Conservation (phyloP, 2,329 filamentous ascomycete species). For the Albifimbria verrucaria region DNA sequence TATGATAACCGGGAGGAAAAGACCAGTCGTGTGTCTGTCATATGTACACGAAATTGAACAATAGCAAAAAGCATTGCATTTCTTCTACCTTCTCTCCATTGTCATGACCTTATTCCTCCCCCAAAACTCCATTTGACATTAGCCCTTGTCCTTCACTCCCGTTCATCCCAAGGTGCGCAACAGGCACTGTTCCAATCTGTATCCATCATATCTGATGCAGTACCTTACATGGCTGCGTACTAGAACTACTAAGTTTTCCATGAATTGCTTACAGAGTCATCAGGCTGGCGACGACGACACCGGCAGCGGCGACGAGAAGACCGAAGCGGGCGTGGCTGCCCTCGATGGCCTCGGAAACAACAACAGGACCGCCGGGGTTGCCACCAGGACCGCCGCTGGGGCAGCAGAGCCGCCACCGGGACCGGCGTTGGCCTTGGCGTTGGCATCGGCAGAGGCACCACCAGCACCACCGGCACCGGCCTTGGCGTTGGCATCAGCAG, state of each 20-base stretch:
- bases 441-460: background rate
- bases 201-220: too few species aligned
- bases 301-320: slow-evolving; percentile 22
- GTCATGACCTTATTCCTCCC: background rate
- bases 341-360: slow-evolving; percentile 13
- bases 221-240: too few species aligned
- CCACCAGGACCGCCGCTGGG: background rate
- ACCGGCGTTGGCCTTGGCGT: background rate
- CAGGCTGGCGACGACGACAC: slow-evolving; percentile 20
- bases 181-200: too few species aligned
- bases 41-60: background rate
- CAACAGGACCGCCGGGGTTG: slow-evolving; percentile 6
- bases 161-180: background rate
- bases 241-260: too few species aligned
- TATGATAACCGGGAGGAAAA: background rate
- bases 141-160: background rate
- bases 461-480: background rate
- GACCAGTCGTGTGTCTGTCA: background rate
- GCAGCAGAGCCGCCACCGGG: background rate
- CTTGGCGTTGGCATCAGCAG: too few species aligned
- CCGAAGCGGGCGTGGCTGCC: slow-evolving; percentile 14
- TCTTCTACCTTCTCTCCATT: background rate
- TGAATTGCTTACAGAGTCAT: slow-evolving; percentile 24
- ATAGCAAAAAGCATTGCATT: background rate
- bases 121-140: background rate